Evolutionary conservation across 2,329 filamentous ascomycete species (phyloP).

Genomic region (Nakataea oryzae): DNA sequence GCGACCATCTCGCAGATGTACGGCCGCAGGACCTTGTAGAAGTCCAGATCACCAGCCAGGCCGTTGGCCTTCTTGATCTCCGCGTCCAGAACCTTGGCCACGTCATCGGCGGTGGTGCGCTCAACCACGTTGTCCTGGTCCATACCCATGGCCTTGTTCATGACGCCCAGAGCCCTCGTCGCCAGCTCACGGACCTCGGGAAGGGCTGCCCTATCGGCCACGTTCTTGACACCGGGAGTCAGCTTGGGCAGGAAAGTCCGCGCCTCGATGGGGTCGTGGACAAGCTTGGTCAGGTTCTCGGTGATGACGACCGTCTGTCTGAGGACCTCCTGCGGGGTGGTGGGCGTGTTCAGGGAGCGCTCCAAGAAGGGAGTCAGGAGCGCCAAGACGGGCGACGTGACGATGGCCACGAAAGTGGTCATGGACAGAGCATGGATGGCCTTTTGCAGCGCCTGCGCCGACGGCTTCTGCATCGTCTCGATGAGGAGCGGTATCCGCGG

Average conservation of each 20-base stretch:
- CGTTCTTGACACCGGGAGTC: conserved; percentile 82
- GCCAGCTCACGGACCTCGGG: conserved; percentile 92
- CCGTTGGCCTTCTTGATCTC: conserved; percentile 64
- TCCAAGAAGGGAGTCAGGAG: conserved; percentile 91
- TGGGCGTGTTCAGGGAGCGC: conserved; percentile 83
- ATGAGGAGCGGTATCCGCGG: conserved; percentile 86
- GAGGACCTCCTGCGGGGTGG: conserved; percentile 85
- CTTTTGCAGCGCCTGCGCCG: conserved; percentile 78
- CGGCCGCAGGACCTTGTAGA: conserved; percentile 53
- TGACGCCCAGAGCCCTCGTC: conserved; percentile 69
- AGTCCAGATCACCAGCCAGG: conserved; percentile 47
- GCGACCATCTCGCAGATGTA: conserved; percentile 80
- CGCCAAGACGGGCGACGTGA: conserved; percentile 90
- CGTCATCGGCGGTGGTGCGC: conserved; percentile 61
- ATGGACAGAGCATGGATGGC: conserved; percentile 93
- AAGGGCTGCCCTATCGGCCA: conserved; percentile 78
- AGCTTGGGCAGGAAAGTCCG: conserved; percentile 91
- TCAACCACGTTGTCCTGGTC: conserved; percentile 53
- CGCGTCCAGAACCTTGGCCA: conserved; percentile 62
- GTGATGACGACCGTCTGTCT: conserved; percentile 94
- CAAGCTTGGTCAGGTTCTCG: conserved; percentile 95
- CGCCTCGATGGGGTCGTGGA: conserved; percentile 90
- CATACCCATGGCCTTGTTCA: conserved; percentile 84
- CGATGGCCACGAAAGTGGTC: conserved; percentile 96
- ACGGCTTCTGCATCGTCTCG: conserved; percentile 92